Evolutionary conservation across 495 filamentous ascomycete species (phyloP).

Genomic region (Mytilinidion resinicola): DNA sequence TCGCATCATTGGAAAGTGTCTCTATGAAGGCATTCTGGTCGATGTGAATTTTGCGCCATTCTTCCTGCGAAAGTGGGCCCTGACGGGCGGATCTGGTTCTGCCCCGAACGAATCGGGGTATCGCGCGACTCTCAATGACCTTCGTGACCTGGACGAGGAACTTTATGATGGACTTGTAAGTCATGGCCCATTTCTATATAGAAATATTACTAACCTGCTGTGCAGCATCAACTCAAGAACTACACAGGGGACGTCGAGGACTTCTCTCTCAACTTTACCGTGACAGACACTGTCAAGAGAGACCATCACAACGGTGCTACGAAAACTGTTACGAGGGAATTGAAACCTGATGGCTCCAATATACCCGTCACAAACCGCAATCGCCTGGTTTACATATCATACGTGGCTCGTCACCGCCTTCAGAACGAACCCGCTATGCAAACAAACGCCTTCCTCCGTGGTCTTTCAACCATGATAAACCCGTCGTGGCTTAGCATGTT

Average conservation of each 20-base stretch:
- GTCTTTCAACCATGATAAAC: slow-evolving; percentile 80
- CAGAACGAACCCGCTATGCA: slow-evolving; percentile 69
- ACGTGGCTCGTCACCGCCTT: slow-evolving; percentile 79
- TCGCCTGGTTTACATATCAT: slow-evolving; percentile 86
- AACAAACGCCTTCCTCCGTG: slow-evolving; percentile 79
- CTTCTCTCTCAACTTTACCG: slow-evolving; percentile 82
- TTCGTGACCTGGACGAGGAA: slow-evolving; percentile 87
- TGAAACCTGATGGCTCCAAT: slow-evolving; percentile 68
- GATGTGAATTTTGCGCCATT: slow-evolving; percentile 92
- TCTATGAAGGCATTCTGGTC: slow-evolving; percentile 95
- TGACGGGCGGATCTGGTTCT: slow-evolving; percentile 58
- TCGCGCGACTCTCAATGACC: slow-evolving; percentile 83
- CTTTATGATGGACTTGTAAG: slow-evolving; percentile 81
- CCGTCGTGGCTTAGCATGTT: slow-evolving; percentile 97
- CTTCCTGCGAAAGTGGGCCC: slow-evolving; percentile 91
- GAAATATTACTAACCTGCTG: slow-evolving; percentile 10
- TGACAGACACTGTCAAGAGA: slow-evolving; percentile 67
- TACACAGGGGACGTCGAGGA: slow-evolving; percentile 75
- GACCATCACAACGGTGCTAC: slow-evolving; percentile 39
- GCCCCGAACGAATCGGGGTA: slow-evolving; percentile 64
- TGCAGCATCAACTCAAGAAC: slow-evolving; percentile 72
- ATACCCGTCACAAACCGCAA: slow-evolving; percentile 86
- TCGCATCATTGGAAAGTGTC: slow-evolving; percentile 88
- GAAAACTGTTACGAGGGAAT: slow-evolving; percentile 55
- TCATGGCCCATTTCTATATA: slow-evolving; percentile 4